phyloP scores from a whole-genome alignment of 805 yeast species.

The Ogataea allantospora region DNA sequence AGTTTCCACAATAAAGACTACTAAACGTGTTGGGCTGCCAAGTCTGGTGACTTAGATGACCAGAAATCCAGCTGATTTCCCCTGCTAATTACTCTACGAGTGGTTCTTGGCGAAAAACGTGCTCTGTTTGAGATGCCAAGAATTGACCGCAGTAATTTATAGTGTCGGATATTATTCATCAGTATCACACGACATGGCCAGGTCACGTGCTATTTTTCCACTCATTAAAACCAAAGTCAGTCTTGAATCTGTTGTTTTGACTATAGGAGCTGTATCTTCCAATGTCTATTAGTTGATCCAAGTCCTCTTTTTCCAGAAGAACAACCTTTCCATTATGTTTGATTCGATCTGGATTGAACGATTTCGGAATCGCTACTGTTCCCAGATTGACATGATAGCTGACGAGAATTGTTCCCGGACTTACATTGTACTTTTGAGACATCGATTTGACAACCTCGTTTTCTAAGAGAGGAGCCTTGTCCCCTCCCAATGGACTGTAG shows the following conservation, averaged over 20 bases:
- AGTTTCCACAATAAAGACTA: too few relatives aligned
- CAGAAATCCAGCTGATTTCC: too few relatives aligned
- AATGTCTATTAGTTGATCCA: slow-evolving; percentile 19
- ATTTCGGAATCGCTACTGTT: slow-evolving; percentile 38
- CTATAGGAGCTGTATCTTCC: slow-evolving; percentile 11
- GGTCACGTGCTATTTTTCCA: too few relatives aligned
- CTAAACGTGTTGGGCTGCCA: too few relatives aligned
- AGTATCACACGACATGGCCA: too few relatives aligned
- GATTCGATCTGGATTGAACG: slow-evolving; percentile 40
- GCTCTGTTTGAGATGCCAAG: background rate
- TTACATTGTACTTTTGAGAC: slow-evolving; percentile 51
- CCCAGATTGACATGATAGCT: slow-evolving; percentile 30
- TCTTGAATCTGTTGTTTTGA: slow-evolving; percentile 1
- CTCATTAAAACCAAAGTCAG: slow-evolving; percentile 7
- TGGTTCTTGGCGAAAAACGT: background rate
- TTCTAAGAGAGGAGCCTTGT: slow-evolving; percentile 39
- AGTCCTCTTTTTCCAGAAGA: slow-evolving; percentile 35
- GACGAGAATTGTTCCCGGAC: slow-evolving; percentile 53
- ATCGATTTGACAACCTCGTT: slow-evolving; percentile 38
- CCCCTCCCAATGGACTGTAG: slow-evolving; percentile 43
- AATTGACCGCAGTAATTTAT: background rate
- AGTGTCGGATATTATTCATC: too few relatives aligned
- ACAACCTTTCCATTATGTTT: slow-evolving; percentile 33
- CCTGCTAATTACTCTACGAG: background rate
- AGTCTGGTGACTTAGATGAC: too few relatives aligned